These are phyloP conservation scores for Fusarium anguioides DNA, from an alignment of 2,329 filamentous ascomycete genomes.

Conservation along the genomic window DNA sequence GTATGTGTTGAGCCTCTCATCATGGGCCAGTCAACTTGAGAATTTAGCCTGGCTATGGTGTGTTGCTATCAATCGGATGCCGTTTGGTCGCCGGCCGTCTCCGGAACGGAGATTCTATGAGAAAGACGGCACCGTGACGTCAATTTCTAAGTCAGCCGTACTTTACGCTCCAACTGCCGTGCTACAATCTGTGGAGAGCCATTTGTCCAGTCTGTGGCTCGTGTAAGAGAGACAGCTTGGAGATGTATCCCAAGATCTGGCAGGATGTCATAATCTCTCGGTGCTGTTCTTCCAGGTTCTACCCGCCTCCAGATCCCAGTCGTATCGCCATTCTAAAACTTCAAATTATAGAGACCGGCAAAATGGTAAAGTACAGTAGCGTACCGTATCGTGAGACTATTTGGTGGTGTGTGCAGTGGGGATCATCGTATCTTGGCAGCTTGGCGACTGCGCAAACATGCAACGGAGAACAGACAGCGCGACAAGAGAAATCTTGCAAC, in stretches of 20 bases:
- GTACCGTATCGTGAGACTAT: constrained; percentile 20
- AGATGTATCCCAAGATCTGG: background rate
- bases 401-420: constrained; percentile 42
- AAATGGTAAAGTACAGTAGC: constrained; percentile 2
- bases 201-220: background rate
- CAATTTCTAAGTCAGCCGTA: constrained; percentile 11
- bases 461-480: constrained; percentile 8
- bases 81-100: constrained; percentile 16
- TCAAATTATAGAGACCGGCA: constrained; percentile 8
- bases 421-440: constrained; percentile 40
- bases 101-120: constrained; percentile 11
- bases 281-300: constrained; percentile 16
- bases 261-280: background rate
- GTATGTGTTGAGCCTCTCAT: constrained; percentile 20
- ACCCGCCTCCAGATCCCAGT: constrained; percentile 18
- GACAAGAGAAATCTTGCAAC: constrained; percentile 27
- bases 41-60: constrained; percentile 8
- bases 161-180: constrained; percentile 16
- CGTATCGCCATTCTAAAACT: constrained; percentile 8
- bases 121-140: constrained; percentile 36
- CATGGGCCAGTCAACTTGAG: background rate
- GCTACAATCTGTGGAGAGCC: background rate
- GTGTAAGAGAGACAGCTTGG: background rate
- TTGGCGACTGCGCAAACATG: constrained; percentile 14
- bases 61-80: constrained; percentile 24